Percentiles rank a stretch among this genome's conserved stretches.
These are phyloP conservation scores for Naganishia sp. DNA, from an alignment of 1,284 basidiomycete species.

Conservation along the genomic window DNA sequence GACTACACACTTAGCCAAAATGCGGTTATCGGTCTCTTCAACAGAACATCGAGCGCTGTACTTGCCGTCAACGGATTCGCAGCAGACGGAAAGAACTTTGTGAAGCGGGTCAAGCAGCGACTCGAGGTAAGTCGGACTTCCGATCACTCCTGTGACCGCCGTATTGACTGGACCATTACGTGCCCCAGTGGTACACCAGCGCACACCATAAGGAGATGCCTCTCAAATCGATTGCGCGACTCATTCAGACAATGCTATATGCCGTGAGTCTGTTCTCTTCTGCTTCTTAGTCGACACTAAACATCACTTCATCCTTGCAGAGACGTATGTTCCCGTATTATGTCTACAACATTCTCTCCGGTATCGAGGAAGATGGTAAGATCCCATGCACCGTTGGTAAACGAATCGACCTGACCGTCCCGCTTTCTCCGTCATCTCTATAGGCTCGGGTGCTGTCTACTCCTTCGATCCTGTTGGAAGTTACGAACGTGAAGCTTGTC, in stretches of 20 bases:
- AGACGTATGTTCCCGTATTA: conserved; percentile 94
- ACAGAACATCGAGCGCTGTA: conserved; percentile 86
- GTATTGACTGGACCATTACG: background rate
- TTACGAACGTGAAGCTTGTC: conserved; percentile 91
- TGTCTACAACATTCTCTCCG: conserved; percentile 90
- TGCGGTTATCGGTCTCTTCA: background rate
- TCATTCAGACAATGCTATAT: conserved; percentile 96
- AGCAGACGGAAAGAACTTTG: conserved; percentile 92
- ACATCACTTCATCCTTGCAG: background rate
- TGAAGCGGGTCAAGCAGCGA: conserved; percentile 89
- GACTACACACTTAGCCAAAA: background rate
- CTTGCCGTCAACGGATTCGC: conserved; percentile 93
- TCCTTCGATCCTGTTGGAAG: conserved; percentile 95
- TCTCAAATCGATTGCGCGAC: conserved; percentile 82
- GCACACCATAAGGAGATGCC: conserved; percentile 93
- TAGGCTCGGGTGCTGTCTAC: conserved; percentile 90
- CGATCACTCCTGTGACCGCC: conserved; percentile 10
- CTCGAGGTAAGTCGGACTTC: conserved; percentile 66
- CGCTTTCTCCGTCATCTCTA: background rate
- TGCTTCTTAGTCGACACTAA: no score
- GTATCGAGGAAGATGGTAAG: conserved; percentile 90
- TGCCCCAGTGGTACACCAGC: conserved; percentile 82
- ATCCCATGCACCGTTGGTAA: background rate
- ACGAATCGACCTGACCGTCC: no score
- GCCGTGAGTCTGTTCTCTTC: conserved; percentile 51